These are phyloP conservation scores for Luvunga scandens DNA, from an alignment of 345 rosid genomes.

Conservation along the genomic window DNA sequence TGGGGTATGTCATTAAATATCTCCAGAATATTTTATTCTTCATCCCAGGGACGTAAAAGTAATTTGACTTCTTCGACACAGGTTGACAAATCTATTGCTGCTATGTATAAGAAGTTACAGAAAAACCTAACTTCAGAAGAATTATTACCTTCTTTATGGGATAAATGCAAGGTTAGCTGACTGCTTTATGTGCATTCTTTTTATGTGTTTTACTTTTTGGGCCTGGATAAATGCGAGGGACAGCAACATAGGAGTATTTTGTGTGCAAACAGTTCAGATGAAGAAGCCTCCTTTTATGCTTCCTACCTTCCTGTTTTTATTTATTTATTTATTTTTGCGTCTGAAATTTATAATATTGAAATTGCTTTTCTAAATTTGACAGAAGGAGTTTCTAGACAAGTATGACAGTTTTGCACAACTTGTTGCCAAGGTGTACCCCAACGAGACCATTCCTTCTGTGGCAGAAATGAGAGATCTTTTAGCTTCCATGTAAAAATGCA, in stretches of 20 bases:
- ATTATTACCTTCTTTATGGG: conserved; percentile 92
- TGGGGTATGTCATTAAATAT: conserved; percentile 53
- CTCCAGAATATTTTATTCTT: neutral
- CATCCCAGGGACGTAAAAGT: neutral
- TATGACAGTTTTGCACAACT: conserved; percentile 88
- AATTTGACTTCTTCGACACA: conserved; percentile 21
- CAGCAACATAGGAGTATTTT: no score
- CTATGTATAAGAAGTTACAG: conserved; percentile 96
- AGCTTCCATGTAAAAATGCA: conserved; percentile 62
- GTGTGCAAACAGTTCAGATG: no score
- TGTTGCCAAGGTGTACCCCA: conserved; percentile 85
- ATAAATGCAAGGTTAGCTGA: conserved; percentile 85
- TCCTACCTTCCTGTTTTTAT: neutral
- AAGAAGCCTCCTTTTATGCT: neutral
- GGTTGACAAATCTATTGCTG: conserved; percentile 86
- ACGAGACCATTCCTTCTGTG: conserved; percentile 66
- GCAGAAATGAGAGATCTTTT: conserved; percentile 78
- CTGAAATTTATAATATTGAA: neutral
- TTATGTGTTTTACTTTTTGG: no score
- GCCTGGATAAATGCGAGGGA: no score
- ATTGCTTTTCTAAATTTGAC: conserved; percentile 24
- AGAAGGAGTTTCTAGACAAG: conserved; percentile 96
- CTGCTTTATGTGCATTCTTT: neutral
- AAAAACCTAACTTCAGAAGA: conserved; percentile 92
- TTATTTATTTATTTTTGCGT: no score